phyloP scores from a whole-genome alignment of 2,329 filamentous ascomycete genomes.

The Remersonia thermophila region DNA sequence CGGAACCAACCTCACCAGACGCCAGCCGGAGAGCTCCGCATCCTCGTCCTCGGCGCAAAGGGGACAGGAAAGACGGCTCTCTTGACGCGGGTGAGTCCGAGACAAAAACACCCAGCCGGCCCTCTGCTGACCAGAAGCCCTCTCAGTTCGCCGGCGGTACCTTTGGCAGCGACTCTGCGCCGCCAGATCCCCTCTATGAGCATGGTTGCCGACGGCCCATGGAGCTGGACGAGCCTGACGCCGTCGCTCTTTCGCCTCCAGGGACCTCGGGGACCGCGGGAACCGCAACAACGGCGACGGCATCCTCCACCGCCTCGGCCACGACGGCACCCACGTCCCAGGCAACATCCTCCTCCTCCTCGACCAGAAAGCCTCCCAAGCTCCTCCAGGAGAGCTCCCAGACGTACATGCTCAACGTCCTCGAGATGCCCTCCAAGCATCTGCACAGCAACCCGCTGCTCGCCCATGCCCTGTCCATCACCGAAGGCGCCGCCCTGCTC shows the following conservation, averaged over 20 bases:
- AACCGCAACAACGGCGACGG: background rate
- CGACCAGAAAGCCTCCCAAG: background rate
- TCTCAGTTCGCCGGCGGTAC: constrained; percentile 23
- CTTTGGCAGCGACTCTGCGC: constrained; percentile 17
- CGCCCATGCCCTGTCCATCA: constrained; percentile 27
- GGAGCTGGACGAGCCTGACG: constrained; percentile 17
- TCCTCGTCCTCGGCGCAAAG: constrained; percentile 28
- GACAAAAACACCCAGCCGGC: no score
- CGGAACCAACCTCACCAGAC: constrained; percentile 7
- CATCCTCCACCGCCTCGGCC: no score
- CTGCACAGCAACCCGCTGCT: constrained; percentile 23
- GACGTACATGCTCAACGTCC: constrained; percentile 25
- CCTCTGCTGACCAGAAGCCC: background rate
- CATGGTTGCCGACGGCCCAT: constrained; percentile 25
- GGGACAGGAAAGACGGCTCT: constrained; percentile 31
- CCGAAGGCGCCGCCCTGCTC: constrained; percentile 28
- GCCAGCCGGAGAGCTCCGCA: constrained; percentile 25
- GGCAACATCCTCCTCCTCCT: background rate
- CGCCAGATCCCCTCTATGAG: constrained; percentile 18
- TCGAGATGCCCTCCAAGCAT: constrained; percentile 26
- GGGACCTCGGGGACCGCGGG: constrained; percentile 1
- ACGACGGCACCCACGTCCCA: no score
- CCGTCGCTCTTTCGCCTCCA: constrained; percentile 1
- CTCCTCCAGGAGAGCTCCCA: background rate
- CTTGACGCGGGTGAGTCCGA: constrained; percentile 23